Base-by-base conservation (phyloP, 78 protist genomes). In the Pigoraptor vietnamica region DNA sequence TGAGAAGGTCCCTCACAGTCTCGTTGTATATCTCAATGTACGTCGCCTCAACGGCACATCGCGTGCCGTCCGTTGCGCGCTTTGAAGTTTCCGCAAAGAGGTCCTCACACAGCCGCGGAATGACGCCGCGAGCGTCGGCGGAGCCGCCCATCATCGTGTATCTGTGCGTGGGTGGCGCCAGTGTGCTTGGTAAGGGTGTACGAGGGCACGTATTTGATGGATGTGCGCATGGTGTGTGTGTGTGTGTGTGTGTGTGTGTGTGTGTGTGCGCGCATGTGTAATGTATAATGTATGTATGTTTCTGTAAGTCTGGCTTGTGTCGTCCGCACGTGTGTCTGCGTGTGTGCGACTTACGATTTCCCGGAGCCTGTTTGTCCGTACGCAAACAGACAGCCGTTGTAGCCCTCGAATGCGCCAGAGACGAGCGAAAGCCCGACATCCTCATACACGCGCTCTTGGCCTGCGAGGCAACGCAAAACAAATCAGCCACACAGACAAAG, bases 1-100 rank as follows among this genome's bases (percentile, higher is more conserved):
- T 35, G 33, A 56, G 86, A 34, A 67, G 55, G 36, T 56, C 86
- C 35, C 40, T 34, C 23, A 89, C 91, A 0, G n/a, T 0, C 91
- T 96, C 98, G 90, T 94, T 95, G 94, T 96, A 96, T 37, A 96
- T 95, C 79, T 96, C 97, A 56, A 96, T 14, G 82, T 90, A 93
- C 38, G 89, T 24, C 40, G 35, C 93, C 38, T 38, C 39, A 0
- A 91, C 34, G 6, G 67, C 14, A 14, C 67, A 48, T 48, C 67
- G 6, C 29, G 67, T 48, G 6, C 29, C 67, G 29, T 48, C 67
- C 14, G 67, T 48, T 14, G 67, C 67, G 29, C 29, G 14, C 34
- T 6, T 24, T 23, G 84, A 21, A 2, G 84, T 25, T 2, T 79
- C 10, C 34, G 84, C 84, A 37, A 90, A 93, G 34, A 93, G 39